Conservation (phyloP, 2,329 filamentous ascomycete species). For the Mollisia scopiformis region DNA sequence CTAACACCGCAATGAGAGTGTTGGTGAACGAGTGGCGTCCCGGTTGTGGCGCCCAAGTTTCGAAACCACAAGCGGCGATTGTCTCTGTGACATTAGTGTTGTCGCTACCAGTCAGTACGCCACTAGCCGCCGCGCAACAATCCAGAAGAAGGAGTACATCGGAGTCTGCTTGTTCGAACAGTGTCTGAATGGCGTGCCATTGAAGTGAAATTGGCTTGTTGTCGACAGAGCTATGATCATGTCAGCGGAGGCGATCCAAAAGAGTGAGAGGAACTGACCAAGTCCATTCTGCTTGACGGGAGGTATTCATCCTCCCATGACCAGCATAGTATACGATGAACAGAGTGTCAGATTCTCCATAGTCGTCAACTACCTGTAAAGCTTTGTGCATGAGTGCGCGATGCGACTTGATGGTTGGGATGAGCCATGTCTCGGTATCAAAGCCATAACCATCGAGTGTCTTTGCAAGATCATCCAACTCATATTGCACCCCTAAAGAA, state of each 20-base stretch:
- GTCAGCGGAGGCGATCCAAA: neutral
- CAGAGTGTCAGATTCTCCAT: constrained; percentile 15
- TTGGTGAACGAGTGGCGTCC: constrained; percentile 21
- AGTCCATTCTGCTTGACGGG: constrained; percentile 18
- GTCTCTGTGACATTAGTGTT: constrained; percentile 14
- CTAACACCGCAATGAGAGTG: constrained; percentile 22
- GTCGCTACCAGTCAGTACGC: neutral
- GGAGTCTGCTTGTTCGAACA: constrained; percentile 10
- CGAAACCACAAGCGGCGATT: constrained; percentile 20
- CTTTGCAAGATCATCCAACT: constrained; percentile 18
- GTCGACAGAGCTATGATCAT: neutral
- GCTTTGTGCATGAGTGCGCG: constrained; percentile 24
- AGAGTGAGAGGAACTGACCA: neutral
- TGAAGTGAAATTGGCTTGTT: neutral
- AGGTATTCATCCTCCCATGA: constrained; percentile 13
- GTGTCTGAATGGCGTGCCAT: constrained; percentile 7
- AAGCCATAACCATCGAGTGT: constrained; percentile 26
- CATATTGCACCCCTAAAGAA: constrained; percentile 14
- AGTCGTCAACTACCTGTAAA: constrained; percentile 17
- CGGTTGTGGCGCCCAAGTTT: constrained; percentile 12
- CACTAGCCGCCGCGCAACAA: constrained; percentile 6
- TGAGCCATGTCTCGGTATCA: constrained; percentile 26
- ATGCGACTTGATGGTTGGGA: constrained; percentile 24
- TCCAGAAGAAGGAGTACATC: constrained; percentile 10
- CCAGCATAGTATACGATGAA: constrained; percentile 10